These are phyloP conservation scores for Pichia eremophila DNA, from an alignment of 805 yeast species.

Conservation along the genomic window DNA sequence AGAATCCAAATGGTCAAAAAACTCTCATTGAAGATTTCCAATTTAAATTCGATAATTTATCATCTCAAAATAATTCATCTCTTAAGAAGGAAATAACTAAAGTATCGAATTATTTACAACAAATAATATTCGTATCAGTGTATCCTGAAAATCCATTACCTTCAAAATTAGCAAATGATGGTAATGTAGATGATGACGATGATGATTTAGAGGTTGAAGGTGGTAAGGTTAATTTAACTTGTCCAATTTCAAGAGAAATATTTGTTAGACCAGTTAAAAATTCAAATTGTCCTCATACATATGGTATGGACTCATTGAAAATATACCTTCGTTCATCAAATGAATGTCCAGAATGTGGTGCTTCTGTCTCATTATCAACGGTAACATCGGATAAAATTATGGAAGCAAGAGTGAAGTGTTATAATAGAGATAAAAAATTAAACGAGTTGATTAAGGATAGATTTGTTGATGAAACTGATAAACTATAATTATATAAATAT, in stretches of 20 bases:
- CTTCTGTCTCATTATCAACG: constrained; percentile 3
- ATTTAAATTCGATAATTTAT: background rate
- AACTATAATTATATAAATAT: background rate
- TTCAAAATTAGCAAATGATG: constrained; percentile 22
- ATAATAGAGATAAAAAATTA: constrained; percentile 6
- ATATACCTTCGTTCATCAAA: constrained; percentile 22
- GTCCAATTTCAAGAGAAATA: constrained; percentile 52
- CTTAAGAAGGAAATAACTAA: background rate
- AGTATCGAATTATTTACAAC: constrained; percentile 9
- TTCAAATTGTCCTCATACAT: constrained; percentile 50
- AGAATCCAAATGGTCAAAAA: background rate
- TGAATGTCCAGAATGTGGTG: constrained; percentile 53
- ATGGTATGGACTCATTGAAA: constrained; percentile 39
- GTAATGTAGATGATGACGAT: constrained; percentile 29
- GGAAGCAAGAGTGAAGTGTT: constrained; percentile 9
- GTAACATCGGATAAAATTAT: constrained; percentile 12
- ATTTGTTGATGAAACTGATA: constrained; percentile 5
- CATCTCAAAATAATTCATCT: too few relatives aligned
- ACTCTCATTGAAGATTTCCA: background rate
- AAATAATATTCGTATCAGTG: constrained; percentile 38
- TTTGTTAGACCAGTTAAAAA: constrained; percentile 51
- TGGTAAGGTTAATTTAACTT: constrained; percentile 56
- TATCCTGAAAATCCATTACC: constrained; percentile 61
- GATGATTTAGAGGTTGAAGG: constrained; percentile 61
- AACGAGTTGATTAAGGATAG: constrained; percentile 3